Conservation (phyloP, 768 basidiomycete species). For the Neoboletus magnificus region DNA sequence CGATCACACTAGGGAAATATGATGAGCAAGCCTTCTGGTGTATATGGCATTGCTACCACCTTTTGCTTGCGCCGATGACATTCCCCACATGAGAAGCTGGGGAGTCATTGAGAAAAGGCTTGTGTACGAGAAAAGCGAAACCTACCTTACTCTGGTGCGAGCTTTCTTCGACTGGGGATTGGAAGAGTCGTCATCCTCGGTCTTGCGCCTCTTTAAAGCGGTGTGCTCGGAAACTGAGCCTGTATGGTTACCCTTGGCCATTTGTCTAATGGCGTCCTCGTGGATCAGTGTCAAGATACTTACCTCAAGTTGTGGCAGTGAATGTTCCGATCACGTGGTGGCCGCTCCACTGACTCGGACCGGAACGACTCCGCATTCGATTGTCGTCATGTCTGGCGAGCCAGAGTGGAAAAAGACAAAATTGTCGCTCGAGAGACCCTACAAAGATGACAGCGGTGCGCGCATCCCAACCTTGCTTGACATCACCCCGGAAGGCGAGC, state of each 20-base stretch:
- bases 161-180: slow-evolving; percentile 54
- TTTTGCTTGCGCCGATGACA: slow-evolving; percentile 89
- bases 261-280: slow-evolving; percentile 22
- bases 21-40: slow-evolving; percentile 20
- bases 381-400: slow-evolving; percentile 23
- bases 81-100: slow-evolving; percentile 81
- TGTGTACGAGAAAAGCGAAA: slow-evolving; percentile 2
- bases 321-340: slow-evolving; percentile 27
- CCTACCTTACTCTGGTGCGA: slow-evolving; percentile 73
- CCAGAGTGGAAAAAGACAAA: slow-evolving; percentile 57
- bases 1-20: slow-evolving; percentile 66
- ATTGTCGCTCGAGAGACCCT: slow-evolving; percentile 73
- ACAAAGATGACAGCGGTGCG: slow-evolving; percentile 73
- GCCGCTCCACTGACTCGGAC: neutral
- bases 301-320: neutral
- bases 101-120: slow-evolving; percentile 3
- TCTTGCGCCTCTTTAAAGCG: slow-evolving; percentile 57
- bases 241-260: slow-evolving; percentile 27
- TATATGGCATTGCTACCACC: slow-evolving; percentile 36
- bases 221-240: slow-evolving; percentile 28
- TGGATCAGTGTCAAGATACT: slow-evolving; percentile 32
- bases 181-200: slow-evolving; percentile 53
- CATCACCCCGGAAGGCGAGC: slow-evolving; percentile 65
- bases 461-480: slow-evolving; percentile 62
- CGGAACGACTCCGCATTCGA: neutral